These are phyloP conservation scores for Torulaspora gathmanii DNA, from an alignment of 805 yeast species.

Conservation along the genomic window DNA sequence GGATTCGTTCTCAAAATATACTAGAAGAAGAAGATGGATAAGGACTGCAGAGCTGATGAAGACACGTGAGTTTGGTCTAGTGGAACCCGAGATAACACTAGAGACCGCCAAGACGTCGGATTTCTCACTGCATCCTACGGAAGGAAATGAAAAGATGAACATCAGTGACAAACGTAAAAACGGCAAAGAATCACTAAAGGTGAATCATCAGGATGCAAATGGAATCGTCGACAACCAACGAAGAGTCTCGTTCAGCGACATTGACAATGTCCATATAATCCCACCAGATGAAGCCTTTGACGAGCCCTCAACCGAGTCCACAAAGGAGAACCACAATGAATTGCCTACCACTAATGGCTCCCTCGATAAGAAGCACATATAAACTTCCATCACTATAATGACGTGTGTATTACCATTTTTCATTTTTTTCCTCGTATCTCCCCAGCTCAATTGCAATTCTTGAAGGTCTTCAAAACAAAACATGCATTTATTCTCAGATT, in stretches of 20 bases:
- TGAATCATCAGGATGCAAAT: constrained; percentile 3
- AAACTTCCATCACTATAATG: background rate
- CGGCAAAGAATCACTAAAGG: constrained; percentile 2
- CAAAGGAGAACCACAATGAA: constrained; percentile 5
- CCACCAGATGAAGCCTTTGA: constrained; percentile 17
- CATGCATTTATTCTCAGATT: constrained; percentile 22
- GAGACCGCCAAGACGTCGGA: constrained; percentile 1
- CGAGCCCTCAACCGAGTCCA: constrained; percentile 1
- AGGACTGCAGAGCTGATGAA: constrained; percentile 81
- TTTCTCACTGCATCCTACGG: background rate
- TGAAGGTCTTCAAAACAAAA: constrained; percentile 9
- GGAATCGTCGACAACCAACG: constrained; percentile 14
- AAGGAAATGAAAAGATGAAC: constrained; percentile 2
- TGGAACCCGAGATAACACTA: constrained; percentile 3
- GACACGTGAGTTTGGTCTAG: constrained; percentile 9
- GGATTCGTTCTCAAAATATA: constrained; percentile 82
- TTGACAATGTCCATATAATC: constrained; percentile 28
- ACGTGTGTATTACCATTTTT: constrained; percentile 1
- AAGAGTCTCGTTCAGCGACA: constrained; percentile 33
- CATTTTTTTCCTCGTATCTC: background rate
- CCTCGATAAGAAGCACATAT: constrained; percentile 6
- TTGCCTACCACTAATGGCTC: background rate
- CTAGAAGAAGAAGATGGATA: constrained; percentile 93
- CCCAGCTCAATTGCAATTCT: background rate
- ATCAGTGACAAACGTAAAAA: constrained; percentile 5